Evolutionary conservation across 208 protist genomes (phyloP), one percentile per base, ranked within the genome.

Genomic region (Trypanosoma mega): DNA sequence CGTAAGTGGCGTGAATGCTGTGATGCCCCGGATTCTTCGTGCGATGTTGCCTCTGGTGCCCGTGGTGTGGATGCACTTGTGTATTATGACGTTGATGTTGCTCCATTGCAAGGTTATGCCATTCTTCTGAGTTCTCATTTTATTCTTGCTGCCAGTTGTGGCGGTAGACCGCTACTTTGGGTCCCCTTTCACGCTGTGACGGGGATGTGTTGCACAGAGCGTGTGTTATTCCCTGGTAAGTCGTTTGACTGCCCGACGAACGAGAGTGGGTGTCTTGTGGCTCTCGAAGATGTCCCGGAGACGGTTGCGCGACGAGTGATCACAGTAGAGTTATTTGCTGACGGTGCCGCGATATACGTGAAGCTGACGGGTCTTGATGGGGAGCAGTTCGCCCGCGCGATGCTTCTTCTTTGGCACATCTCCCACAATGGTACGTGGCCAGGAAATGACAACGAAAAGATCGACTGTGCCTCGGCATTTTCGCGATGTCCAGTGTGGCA

Each of bases 51-150:
- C 6, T 30, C 46, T 12, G 45, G 34, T 21, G n/a, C 31, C 1
- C 58, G 58, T 47, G 50, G 46, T 33, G 36, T 53, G 7, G 47
- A 63, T 31, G 46, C 47, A 5, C 36, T 53, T 14, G 24, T 63
- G 4, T 63, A 53, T 54, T 54, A 55, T 34, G 46, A 63, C 18
- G 30, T 20, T 29, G 20, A 52, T 7, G 58, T 34, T n/a, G 16
- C 14, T 18, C 58, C 58, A 7, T 21, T 63, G 31, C 31, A 34
- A 20, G 46, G 58, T 20, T 24, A 18, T 21, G 58, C 47, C 8
- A 33, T 54, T 8, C 26, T 63, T 6, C 7, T 63, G 1, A 47
- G 47, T 18, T 55, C 58, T 14, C 58, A 63, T 54, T 3, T 63
- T 16, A 2, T 63, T 44, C 18, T 63, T 46, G 26, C 23, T 4